phyloP scores from a whole-genome alignment of 345 rosid species.

The Leavenworthia alabamica region DNA sequence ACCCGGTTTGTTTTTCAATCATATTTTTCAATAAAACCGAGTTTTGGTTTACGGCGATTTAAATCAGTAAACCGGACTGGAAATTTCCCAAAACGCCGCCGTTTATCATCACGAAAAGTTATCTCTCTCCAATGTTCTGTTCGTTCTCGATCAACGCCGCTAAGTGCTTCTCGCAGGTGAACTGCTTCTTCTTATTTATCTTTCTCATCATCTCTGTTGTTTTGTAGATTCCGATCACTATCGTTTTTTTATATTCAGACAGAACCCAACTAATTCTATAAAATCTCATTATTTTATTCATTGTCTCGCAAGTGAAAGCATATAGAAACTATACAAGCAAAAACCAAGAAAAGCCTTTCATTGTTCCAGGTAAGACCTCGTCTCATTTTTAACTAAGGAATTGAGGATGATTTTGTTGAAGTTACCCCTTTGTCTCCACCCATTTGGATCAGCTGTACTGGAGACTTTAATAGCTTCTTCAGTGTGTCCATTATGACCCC shows the following conservation, averaged over 20 bases:
- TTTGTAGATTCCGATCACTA: neutral
- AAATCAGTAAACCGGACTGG: neutral
- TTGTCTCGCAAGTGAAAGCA: neutral
- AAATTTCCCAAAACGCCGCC: neutral
- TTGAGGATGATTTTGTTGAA: neutral
- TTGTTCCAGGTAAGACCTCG: slow-evolving; percentile 19
- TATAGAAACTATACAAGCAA: no score
- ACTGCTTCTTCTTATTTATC: neutral
- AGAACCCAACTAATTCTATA: no score
- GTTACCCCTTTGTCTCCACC: slow-evolving; percentile 34
- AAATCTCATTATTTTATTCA: neutral
- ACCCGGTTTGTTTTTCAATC: neutral
- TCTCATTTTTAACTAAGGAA: neutral
- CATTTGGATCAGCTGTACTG: slow-evolving; percentile 56
- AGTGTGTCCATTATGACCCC: slow-evolving; percentile 53
- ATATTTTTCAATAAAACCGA: neutral
- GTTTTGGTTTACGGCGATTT: neutral
- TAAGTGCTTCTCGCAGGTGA: no score
- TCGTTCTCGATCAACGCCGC: slow-evolving; percentile 14
- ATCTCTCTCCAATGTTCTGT: neutral
- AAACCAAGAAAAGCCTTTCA: slow-evolving; percentile 13
- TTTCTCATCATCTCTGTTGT: neutral
- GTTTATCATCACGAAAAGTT: no score
- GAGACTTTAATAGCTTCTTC: slow-evolving; percentile 81
- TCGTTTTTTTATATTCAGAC: neutral